Evolutionary conservation across 176 grass and related monocot species (phyloP).

Genomic region (Poa pratensis): DNA sequence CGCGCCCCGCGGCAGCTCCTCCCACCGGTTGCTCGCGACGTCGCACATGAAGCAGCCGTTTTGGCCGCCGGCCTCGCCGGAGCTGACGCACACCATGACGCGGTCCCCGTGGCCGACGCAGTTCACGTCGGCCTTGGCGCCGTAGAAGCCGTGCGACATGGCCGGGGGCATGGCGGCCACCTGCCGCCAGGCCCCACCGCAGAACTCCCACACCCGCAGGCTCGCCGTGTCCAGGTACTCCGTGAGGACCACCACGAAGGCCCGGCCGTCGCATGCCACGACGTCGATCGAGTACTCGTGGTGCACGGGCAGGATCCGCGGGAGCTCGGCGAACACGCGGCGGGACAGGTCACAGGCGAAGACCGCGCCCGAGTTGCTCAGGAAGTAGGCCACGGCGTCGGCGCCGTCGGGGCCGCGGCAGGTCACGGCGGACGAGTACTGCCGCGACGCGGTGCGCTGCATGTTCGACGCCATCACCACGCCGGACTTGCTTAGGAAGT

Average conservation of each 20-base stretch:
- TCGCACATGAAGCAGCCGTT: slow-evolving; percentile 66
- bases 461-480: slow-evolving; percentile 73
- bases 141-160: slow-evolving; percentile 70
- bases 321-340: slow-evolving; percentile 63
- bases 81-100: slow-evolving; percentile 79
- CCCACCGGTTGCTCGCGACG: slow-evolving; percentile 58
- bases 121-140: slow-evolving; percentile 80
- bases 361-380: slow-evolving; percentile 64
- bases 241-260: slow-evolving; percentile 75
- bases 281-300: slow-evolving; percentile 92
- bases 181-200: slow-evolving; percentile 59
- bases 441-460: slow-evolving; percentile 64
- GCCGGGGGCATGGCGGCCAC: slow-evolving; percentile 82
- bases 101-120: slow-evolving; percentile 66
- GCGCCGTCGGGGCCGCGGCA: slow-evolving; percentile 15
- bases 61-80: slow-evolving; percentile 24
- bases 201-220: slow-evolving; percentile 77
- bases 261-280: slow-evolving; percentile 52
- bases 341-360: slow-evolving; percentile 65
- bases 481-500: slow-evolving; percentile 88
- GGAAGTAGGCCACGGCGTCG: slow-evolving; percentile 68
- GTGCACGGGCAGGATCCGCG: slow-evolving; percentile 60
- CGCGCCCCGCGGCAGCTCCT: slow-evolving; percentile 55
- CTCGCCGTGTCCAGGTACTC: slow-evolving; percentile 78
- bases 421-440: slow-evolving; percentile 66